These are phyloP conservation scores for Fusarium goolgardi DNA, from an alignment of 2,329 filamentous ascomycete genomes.

Conservation along the genomic window DNA sequence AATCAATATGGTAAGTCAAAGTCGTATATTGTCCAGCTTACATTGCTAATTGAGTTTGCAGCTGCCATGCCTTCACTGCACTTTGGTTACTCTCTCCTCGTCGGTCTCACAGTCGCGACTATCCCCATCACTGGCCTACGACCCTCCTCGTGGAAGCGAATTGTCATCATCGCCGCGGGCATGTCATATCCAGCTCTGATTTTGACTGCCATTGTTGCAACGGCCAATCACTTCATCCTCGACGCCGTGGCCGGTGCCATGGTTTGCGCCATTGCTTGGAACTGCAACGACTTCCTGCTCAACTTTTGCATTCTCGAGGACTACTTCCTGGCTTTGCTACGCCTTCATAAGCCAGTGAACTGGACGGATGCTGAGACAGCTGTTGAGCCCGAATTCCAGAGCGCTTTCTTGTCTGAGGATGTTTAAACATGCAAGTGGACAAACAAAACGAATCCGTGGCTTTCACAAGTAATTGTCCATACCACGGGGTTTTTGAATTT, in stretches of 20 bases:
- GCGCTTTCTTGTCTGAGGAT: slow-evolving; percentile 38
- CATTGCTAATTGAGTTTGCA: slow-evolving; percentile 46
- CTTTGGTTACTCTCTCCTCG: slow-evolving; percentile 79
- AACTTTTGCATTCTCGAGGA: slow-evolving; percentile 75
- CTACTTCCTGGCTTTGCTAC: slow-evolving; percentile 71
- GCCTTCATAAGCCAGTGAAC: slow-evolving; percentile 72
- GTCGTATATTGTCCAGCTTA: slow-evolving; percentile 32
- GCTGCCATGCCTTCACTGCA: slow-evolving; percentile 81
- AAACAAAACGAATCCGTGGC: slow-evolving; percentile 16
- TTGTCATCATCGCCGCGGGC: slow-evolving; percentile 60
- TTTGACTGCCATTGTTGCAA: slow-evolving; percentile 74
- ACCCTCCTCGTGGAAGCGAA: slow-evolving; percentile 62
- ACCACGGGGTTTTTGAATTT: not conserved
- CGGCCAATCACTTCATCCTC: slow-evolving; percentile 78
- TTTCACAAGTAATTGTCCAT: slow-evolving; percentile 5
- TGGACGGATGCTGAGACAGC: slow-evolving; percentile 53
- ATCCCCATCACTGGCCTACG: slow-evolving; percentile 70
- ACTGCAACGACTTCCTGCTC: slow-evolving; percentile 64
- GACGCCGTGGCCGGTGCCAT: slow-evolving; percentile 76
- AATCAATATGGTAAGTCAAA: slow-evolving; percentile 76
- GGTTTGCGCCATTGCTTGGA: slow-evolving; percentile 74
- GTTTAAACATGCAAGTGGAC: slow-evolving; percentile 26
- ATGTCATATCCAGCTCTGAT: slow-evolving; percentile 74
- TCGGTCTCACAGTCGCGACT: slow-evolving; percentile 75
- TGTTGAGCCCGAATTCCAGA: slow-evolving; percentile 51